These are phyloP conservation scores for Cornus kousa DNA, from an alignment of 148 eudicot species.

Conservation along the genomic window DNA sequence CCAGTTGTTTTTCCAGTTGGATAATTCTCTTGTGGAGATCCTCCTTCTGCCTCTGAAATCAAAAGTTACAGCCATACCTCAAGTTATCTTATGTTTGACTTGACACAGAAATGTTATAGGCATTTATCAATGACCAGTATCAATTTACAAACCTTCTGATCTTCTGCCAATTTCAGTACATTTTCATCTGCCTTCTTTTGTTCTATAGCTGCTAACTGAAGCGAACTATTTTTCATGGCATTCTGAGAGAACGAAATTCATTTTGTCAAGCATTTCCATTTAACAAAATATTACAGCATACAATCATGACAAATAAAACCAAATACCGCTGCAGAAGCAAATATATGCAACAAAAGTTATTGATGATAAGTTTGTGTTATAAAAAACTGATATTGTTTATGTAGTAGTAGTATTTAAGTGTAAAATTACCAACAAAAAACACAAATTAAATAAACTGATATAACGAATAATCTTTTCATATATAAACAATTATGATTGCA, in stretches of 20 bases:
- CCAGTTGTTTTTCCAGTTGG: slow-evolving; percentile 69
- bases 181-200: slow-evolving; percentile 77
- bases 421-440: not conserved
- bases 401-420: not conserved
- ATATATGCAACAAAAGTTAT: not conserved
- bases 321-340: not conserved
- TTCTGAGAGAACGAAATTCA: slow-evolving; percentile 44
- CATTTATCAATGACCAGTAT: not conserved
- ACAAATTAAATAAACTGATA: too few species aligned
- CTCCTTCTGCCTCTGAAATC: slow-evolving; percentile 74
- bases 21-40: slow-evolving; percentile 64
- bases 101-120: not conserved
- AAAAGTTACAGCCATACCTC: not conserved
- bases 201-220: slow-evolving; percentile 67
- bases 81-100: not conserved
- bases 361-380: not conserved
- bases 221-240: slow-evolving; percentile 55
- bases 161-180: slow-evolving; percentile 77
- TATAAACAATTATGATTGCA: not conserved
- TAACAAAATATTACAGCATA: not conserved
- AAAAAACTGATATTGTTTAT: not conserved
- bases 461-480: too few species aligned
- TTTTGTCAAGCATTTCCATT: slow-evolving; percentile 14
- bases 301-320: not conserved
- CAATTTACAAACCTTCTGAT: slow-evolving; percentile 56